Evolutionary conservation across 148 eudicot species (phyloP), one percentile per base, ranked within the genome.

Genomic region (Heliosperma pusillum): DNA sequence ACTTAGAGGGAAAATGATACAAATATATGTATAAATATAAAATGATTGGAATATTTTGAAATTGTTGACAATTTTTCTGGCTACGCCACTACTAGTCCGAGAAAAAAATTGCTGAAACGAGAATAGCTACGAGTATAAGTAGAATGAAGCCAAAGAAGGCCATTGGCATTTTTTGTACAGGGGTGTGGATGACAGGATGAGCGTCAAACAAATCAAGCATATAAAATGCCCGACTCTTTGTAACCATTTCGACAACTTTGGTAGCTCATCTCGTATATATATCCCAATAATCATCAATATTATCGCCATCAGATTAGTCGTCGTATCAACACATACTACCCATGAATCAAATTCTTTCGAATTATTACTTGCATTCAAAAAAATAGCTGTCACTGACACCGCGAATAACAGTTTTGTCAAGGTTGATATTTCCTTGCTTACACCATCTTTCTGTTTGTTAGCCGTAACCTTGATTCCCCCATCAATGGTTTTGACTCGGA

Each of bases 161-260:
- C 1, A 29, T 1, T 1, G 30, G 30, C 30, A 29, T 29, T 29
- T 29, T 29, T 29, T 1, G 30, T 3, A 29, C 1, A 29, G 30
- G 30, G 3, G 30, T 29, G 3, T 29, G 30, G 3, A 29, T 29
- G 3, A 29, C 3, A 1, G 3, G n/a, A n/a, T n/a, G n/a, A n/a
- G n/a, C n/a, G n/a, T n/a, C 3, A 1, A 29, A 29, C 29, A 63
- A 29, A 63, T 13, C 67, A 63, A 27, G 40, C 67, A 63, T 0
- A 63, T 63, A 2, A 63, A 3, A 11, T 63, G 67, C 5, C 67
- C 67, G 1, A 11, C n/a, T 11, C 16, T 27, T 26, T 63, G 67
- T 13, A 63, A 63, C 67, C 67, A 63, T 63, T 63, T 63, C 36
- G 67, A 63, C 5, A 27, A 36, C 27, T 10, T 63, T 13, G 67